phyloP scores from a whole-genome alignment of 768 basidiomycete genomes.

The Pleurotus citrinopileatus region DNA sequence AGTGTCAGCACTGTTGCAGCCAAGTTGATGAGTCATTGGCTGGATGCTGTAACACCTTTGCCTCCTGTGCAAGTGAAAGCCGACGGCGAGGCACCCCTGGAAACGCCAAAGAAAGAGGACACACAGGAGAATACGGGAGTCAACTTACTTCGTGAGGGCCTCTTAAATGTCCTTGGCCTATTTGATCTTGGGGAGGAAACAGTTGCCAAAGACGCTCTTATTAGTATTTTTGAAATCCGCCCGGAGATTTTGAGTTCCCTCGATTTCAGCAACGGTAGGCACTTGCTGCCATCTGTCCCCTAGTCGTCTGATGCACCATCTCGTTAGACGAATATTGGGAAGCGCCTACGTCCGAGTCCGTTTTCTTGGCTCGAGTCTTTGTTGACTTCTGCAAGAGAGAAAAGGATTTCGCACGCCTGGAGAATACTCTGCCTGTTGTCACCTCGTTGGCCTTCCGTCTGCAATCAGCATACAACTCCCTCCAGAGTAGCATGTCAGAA shows the following conservation, averaged over 20 bases:
- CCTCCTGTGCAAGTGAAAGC: conserved; percentile 19
- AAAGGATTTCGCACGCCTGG: conserved; percentile 60
- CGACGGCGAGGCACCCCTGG: conserved; percentile 26
- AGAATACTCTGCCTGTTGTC: conserved; percentile 77
- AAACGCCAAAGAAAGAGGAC: conserved; percentile 18
- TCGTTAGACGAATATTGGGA: conserved; percentile 71
- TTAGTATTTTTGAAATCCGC: conserved; percentile 66
- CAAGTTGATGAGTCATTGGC: conserved; percentile 72
- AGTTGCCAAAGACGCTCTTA: conserved; percentile 72
- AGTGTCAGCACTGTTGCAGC: conserved; percentile 71
- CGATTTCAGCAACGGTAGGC: conserved; percentile 50
- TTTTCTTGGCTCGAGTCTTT: conserved; percentile 81
- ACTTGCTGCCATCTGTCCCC: neutral
- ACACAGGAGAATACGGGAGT: conserved; percentile 14
- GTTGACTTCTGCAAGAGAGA: conserved; percentile 70
- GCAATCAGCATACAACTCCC: conserved; percentile 64
- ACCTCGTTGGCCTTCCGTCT: conserved; percentile 77
- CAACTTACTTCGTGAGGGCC: conserved; percentile 28
- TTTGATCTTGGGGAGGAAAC: conserved; percentile 59
- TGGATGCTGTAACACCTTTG: conserved; percentile 48
- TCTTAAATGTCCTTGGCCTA: conserved; percentile 48
- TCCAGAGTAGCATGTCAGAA: conserved; percentile 17
- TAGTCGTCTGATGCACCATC: neutral
- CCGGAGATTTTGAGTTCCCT: conserved; percentile 65
- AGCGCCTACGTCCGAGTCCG: conserved; percentile 65